phyloP scores from a whole-genome alignment of 306 rosid genomes.

The Sphenostylis stenocarpa region DNA sequence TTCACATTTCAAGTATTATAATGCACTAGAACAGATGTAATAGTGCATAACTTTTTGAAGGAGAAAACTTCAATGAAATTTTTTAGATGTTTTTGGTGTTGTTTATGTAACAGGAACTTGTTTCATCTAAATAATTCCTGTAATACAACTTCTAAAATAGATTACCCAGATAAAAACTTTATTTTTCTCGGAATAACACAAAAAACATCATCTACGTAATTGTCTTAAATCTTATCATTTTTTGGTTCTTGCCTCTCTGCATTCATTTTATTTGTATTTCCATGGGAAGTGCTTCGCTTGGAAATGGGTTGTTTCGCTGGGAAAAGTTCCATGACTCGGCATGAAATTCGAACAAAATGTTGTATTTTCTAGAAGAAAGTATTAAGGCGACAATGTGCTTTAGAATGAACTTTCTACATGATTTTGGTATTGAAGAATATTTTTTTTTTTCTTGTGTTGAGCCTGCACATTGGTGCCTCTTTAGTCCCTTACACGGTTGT shows the following conservation, averaged over 20 bases:
- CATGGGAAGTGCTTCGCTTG: not conserved
- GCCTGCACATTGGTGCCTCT: not conserved
- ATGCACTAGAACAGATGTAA: not conserved
- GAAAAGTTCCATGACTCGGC: not conserved
- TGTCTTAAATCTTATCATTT: not conserved
- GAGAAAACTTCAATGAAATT: not conserved
- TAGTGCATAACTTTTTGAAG: not conserved
- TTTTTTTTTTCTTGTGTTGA: not conserved
- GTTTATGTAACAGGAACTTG: not conserved
- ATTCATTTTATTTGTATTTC: not conserved
- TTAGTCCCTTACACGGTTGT: slow-evolving; percentile 30
- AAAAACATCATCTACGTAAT: not conserved
- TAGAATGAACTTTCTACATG: not conserved
- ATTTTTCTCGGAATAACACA: not conserved
- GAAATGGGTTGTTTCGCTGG: not conserved
- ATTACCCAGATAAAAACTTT: not conserved
- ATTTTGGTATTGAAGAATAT: not conserved
- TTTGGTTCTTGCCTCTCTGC: not conserved
- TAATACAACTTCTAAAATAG: too few species aligned
- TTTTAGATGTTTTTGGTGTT: not conserved
- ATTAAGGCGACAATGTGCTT: not conserved
- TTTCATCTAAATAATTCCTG: not conserved
- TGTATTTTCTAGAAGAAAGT: not conserved
- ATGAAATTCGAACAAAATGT: not conserved
- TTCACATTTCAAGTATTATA: not conserved